Evolutionary conservation across 768 basidiomycete species (phyloP).

Genomic region (Boletus fagicola): DNA sequence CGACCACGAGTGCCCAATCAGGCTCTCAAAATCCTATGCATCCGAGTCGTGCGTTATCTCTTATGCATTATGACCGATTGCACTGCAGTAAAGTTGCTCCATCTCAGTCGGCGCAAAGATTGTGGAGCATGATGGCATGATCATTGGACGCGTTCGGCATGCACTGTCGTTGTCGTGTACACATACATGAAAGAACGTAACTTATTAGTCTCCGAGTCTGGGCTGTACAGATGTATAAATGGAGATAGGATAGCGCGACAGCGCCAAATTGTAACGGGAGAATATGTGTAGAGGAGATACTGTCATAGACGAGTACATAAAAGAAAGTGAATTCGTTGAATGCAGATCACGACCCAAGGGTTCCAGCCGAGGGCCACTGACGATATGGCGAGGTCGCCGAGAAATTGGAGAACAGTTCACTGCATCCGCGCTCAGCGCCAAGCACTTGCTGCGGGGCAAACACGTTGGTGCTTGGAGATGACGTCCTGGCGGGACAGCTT

Average conservation of each 20-base stretch:
- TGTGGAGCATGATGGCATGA: not conserved
- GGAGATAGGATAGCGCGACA: not conserved
- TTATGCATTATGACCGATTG: not conserved
- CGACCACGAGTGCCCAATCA: not conserved
- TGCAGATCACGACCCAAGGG: not conserved
- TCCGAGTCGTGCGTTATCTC: not conserved
- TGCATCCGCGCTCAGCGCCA: conserved; percentile 10
- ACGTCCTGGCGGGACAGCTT: conserved; percentile 29
- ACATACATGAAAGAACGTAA: not conserved
- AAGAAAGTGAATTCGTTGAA: not conserved
- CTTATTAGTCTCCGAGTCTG: conserved; percentile 1
- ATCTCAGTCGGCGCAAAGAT: not conserved
- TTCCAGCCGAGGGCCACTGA: not conserved
- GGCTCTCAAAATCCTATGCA: not conserved
- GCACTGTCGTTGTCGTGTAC: not conserved
- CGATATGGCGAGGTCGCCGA: not conserved
- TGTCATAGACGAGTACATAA: not conserved
- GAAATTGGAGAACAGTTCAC: not conserved
- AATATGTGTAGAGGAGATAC: not conserved
- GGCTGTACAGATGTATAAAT: not conserved
- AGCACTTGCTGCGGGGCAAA: conserved; percentile 22
- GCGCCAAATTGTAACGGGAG: not conserved
- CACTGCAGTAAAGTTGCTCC: not conserved
- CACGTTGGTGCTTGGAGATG: conserved; percentile 27
- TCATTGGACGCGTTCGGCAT: not conserved